phyloP scores from a whole-genome alignment of 352 stramenopile species.

The Stephanocyclus meneghinianus region DNA sequence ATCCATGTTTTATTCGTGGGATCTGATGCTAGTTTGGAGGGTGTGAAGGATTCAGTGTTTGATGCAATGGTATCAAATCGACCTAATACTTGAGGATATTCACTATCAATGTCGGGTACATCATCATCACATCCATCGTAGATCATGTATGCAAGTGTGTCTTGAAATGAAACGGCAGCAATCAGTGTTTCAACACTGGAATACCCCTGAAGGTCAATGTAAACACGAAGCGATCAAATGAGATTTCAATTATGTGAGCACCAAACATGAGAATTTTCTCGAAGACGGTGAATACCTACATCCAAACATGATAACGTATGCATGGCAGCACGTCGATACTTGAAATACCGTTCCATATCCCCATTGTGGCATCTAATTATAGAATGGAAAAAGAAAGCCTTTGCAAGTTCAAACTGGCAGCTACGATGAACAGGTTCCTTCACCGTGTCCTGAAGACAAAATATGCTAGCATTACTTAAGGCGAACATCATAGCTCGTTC shows the following conservation, averaged over 20 bases:
- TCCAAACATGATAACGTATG: slow-evolving; percentile 69
- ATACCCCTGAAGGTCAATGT: slow-evolving; percentile 28
- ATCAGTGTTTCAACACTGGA: slow-evolving; percentile 56
- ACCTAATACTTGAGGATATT: slow-evolving; percentile 46
- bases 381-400: slow-evolving; percentile 75
- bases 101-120: slow-evolving; percentile 63
- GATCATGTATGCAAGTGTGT: slow-evolving; percentile 80
- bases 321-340: slow-evolving; percentile 75
- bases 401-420: slow-evolving; percentile 68
- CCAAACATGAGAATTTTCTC: background rate
- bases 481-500: slow-evolving; percentile 36
- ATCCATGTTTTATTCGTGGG: slow-evolving; percentile 81
- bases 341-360: slow-evolving; percentile 80
- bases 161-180: slow-evolving; percentile 71
- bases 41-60: slow-evolving; percentile 29
- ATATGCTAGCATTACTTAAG: slow-evolving; percentile 74
- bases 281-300: slow-evolving; percentile 43
- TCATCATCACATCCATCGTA: slow-evolving; percentile 74
- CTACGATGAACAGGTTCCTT: slow-evolving; percentile 59
- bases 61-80: slow-evolving; percentile 14
- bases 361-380: slow-evolving; percentile 66
- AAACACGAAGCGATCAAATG: background rate
- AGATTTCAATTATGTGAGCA: background rate
- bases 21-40: slow-evolving; percentile 62
- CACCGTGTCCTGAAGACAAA: slow-evolving; percentile 69